Conservation (phyloP, 441 rosid species). For the Gossypium davidsonii region DNA sequence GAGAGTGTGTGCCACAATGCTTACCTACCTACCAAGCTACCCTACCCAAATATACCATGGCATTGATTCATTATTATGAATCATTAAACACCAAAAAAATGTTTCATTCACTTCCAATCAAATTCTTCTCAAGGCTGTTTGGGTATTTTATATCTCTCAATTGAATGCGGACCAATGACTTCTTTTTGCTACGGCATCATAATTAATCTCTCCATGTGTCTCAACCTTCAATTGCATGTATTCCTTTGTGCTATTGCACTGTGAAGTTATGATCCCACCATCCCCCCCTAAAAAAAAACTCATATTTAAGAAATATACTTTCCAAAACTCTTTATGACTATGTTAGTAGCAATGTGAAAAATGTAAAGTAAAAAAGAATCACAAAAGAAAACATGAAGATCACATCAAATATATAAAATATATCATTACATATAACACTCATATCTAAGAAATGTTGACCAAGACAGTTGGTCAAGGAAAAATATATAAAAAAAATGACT, state of each 20-base stretch:
- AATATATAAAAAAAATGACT: background rate
- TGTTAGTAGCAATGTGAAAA: too few relatives aligned
- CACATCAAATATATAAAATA: too few relatives aligned
- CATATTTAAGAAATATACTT: background rate
- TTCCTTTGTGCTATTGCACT: background rate
- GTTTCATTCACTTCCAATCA: conserved; percentile 17
- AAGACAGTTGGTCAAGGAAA: background rate
- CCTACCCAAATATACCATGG: conserved; percentile 12
- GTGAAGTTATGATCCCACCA: background rate
- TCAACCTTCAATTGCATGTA: background rate
- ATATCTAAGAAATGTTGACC: background rate
- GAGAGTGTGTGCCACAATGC: background rate
- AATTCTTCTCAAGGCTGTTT: conserved; percentile 27
- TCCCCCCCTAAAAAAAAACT: background rate
- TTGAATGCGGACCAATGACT: background rate
- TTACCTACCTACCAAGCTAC: conserved; percentile 18
- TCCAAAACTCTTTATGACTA: background rate
- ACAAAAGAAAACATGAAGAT: too few relatives aligned
- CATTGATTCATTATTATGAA: background rate
- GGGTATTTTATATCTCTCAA: conserved; percentile 11
- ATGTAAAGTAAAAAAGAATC: too few relatives aligned
- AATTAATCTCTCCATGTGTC: conserved; percentile 17
- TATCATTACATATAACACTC: background rate
- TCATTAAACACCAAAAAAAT: background rate
- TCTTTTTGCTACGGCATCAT: conserved; percentile 15